Evolutionary conservation across 1,284 basidiomycete genomes (phyloP).

Genomic region (Malassezia arunalokei): DNA sequence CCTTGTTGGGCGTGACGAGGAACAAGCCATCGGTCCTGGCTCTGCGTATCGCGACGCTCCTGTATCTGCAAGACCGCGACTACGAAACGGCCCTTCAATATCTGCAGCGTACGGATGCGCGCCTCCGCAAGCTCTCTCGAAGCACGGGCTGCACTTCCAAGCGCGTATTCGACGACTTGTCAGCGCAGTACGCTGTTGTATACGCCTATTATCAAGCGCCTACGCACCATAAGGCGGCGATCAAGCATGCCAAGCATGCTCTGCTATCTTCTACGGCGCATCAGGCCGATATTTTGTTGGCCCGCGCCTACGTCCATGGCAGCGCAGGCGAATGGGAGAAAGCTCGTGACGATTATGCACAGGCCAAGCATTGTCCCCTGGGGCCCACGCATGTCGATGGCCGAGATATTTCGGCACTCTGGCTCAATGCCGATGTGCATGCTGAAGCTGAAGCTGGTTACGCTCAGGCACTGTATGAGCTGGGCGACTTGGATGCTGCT

Average conservation of each 20-base stretch:
- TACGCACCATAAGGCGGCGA: constrained; percentile 71
- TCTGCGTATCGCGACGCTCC: constrained; percentile 58
- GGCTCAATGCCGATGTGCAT: constrained; percentile 49
- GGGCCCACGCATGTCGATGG: constrained; percentile 3
- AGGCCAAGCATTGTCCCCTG: constrained; percentile 25
- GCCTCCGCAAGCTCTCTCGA: constrained; percentile 14
- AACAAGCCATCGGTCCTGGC: constrained; percentile 59
- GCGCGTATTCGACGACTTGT: constrained; percentile 60
- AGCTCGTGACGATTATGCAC: constrained; percentile 57
- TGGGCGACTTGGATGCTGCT: constrained; percentile 53
- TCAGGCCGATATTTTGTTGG: constrained; percentile 29
- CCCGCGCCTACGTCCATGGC: constrained; percentile 57
- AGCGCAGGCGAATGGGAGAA: constrained; percentile 67
- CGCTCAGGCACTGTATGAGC: constrained; percentile 70
- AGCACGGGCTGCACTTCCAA: constrained; percentile 60
- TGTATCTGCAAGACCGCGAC: constrained; percentile 66
- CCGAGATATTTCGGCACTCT: constrained; percentile 40
- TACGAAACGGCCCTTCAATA: constrained; percentile 49
- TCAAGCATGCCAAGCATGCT: constrained; percentile 61
- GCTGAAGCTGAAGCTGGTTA: constrained; percentile 66
- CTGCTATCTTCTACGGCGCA: constrained; percentile 47
- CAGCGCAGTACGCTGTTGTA: constrained; percentile 58
- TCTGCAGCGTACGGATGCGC: constrained; percentile 18
- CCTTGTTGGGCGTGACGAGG: constrained; percentile 52
- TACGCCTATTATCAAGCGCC: constrained; percentile 77